Evolutionary conservation across 345 rosid genomes (phyloP), one percentile per base, ranked within the genome.

Genomic region (Murraya koenigii): DNA sequence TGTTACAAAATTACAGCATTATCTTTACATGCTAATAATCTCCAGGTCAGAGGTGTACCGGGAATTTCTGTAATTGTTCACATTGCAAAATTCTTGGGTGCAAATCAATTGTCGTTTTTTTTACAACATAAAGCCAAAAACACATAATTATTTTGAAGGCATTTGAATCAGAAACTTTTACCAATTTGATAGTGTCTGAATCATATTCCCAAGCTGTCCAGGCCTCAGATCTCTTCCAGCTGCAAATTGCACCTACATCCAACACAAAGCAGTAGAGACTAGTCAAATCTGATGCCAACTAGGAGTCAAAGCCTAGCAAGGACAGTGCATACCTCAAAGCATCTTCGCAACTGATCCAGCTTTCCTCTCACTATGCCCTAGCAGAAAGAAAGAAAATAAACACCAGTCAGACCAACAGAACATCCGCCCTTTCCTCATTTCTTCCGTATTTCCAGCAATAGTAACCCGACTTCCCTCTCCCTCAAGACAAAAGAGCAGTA

Each of bases 321-420:
- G 8, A 32, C 17, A 44, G 75, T 23, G 30, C 87, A 76, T 65
- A 96, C 99, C 99, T 91, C 97, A 26, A 97, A 93, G 86, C 98
- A 97, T 86, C 98, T 86, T 76, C 89, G 88, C 81, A 94, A 78
- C 84, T 97, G 98, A 82, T 97, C 98, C 79, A 94, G 89, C 89
- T 97, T 94, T 80, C 99, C 97, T 85, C 97, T 88, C 60, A 94
- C 95, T 78, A 97, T 97, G 61, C 98, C 99, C 98, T 97, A 79
- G 66, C 71, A 71, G 71, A 35, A 38, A 62, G 25, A 67, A 15
- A 61, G 73, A 71, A 71, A 62, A 71, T 8, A 39, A 65, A 39
- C 26, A 7, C 0, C 38, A 72, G 30, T 28, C 19, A 75, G 59
- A 69, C 39, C 66, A 54, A 20, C 15, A 75, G 61, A 69, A 36